phyloP scores from a whole-genome alignment of 768 basidiomycete species.

The Cystobasidium ongulense region DNA sequence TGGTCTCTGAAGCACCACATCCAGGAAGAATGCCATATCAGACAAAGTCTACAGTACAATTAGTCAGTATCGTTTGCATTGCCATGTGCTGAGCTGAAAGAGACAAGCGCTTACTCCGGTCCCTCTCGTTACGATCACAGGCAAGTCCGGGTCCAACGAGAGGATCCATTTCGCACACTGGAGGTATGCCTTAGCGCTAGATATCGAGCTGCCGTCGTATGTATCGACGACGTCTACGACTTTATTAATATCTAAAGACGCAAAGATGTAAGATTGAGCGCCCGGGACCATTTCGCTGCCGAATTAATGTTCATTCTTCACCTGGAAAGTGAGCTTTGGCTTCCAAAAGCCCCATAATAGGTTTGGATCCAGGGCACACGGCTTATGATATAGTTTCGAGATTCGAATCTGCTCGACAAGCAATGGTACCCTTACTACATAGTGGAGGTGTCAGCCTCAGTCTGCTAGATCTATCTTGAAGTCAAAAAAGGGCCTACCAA shows the following conservation, averaged over 20 bases:
- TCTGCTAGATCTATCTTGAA: too few relatives aligned
- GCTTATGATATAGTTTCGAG: not conserved
- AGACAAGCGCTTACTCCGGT: not conserved
- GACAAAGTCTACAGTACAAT: not conserved
- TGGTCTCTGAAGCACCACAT: slow-evolving; percentile 43
- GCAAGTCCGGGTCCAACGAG: not conserved
- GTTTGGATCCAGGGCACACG: too few relatives aligned
- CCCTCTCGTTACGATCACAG: not conserved
- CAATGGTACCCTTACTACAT: not conserved
- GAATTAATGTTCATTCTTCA: too few relatives aligned
- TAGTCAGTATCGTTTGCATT: too few relatives aligned
- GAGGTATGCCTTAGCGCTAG: not conserved
- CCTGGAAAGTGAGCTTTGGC: too few relatives aligned
- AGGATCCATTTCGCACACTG: not conserved
- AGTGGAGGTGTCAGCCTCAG: not conserved
- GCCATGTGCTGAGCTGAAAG: not conserved
- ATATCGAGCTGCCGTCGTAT: not conserved
- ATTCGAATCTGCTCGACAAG: not conserved
- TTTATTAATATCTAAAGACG: too few relatives aligned
- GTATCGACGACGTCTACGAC: not conserved
- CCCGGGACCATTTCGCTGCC: too few relatives aligned
- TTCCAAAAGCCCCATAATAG: too few relatives aligned
- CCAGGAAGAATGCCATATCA: slow-evolving; percentile 44
- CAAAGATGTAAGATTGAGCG: too few relatives aligned
- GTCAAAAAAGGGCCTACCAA: too few relatives aligned